Evolutionary conservation across 2,329 filamentous ascomycete genomes (phyloP), one percentile per base, ranked within the genome.

Genomic region (Trichoderma polysporum): DNA sequence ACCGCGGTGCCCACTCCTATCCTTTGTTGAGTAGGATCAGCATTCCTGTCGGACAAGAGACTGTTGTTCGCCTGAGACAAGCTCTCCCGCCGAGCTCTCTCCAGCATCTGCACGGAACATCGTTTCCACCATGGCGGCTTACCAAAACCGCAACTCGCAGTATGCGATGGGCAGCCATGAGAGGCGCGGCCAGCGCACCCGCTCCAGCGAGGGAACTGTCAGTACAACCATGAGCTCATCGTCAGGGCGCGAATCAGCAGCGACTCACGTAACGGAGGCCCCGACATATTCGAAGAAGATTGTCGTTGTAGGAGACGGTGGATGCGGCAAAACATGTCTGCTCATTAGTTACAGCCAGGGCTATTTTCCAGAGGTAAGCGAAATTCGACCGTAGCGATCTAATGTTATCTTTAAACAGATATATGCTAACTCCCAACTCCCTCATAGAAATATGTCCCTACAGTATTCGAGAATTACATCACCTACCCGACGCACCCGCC

Each of bases 391-490:
- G 29, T n/a, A n/a, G 22, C n/a, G 39, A 17, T 9, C 25, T 10
- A 1, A 13, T 4, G 15, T 22, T 33, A 4, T 47, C 37, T n/a
- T 39, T 19, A 2, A 41, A 19, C 17, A 25, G 25, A 41, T 33
- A 25, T 25, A 31, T 49, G 17, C 56, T 45, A 25, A 62, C 37
- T n/a, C 13, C 13, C 62, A 27, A 37, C 41, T 17, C 37, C n/a
- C 15, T 47, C 29, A 19, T 75, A 99, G 95, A 98, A 97, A 98
- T 99, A 99, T 75, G 95, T 99, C 47, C 95, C 95, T 4, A 99
- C 95, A 2, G 95, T 99, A 61, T 99, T 99, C 79, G 95, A 99
- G 78, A 99, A 99, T 84, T 99, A 99, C 87, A 98, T 99, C 82
- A 97, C 95, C 64, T 94, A 97, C 79, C 96, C 94, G 66, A 91